Evolutionary conservation across 495 filamentous ascomycete species (phyloP).

Genomic region (Penicillium coprophilum): DNA sequence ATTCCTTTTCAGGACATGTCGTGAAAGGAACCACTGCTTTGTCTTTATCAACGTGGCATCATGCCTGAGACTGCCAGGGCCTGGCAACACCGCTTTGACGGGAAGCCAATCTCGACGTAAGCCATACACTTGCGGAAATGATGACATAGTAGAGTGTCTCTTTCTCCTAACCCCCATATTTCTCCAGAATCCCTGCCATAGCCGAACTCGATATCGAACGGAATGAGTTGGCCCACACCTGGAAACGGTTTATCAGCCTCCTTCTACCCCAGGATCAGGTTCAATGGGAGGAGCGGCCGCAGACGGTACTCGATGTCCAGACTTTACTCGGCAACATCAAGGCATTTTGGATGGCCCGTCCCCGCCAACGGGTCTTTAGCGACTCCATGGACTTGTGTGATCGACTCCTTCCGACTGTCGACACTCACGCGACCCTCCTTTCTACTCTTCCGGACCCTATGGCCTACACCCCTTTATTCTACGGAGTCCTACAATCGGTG

Average conservation of each 20-base stretch:
- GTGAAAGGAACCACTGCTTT: slow-evolving; percentile 18
- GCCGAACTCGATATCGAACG: slow-evolving; percentile 47
- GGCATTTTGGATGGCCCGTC: slow-evolving; percentile 30
- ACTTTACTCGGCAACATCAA: slow-evolving; percentile 34
- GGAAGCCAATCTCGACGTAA: slow-evolving; percentile 30
- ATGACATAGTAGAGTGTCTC: neutral
- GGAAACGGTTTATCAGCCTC: slow-evolving; percentile 42
- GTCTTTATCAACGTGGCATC: slow-evolving; percentile 18
- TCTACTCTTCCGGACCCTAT: slow-evolving; percentile 37
- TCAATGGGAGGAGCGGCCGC: slow-evolving; percentile 36
- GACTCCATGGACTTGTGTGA: slow-evolving; percentile 36
- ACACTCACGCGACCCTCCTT: slow-evolving; percentile 38
- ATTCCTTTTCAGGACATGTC: slow-evolving; percentile 21
- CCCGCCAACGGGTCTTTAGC: slow-evolving; percentile 33
- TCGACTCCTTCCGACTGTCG: slow-evolving; percentile 37
- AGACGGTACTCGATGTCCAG: slow-evolving; percentile 35
- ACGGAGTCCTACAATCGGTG: slow-evolving; percentile 45
- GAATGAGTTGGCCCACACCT: slow-evolving; percentile 44
- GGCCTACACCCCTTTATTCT: slow-evolving; percentile 44
- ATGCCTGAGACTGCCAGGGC: slow-evolving; percentile 20
- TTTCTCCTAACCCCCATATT: neutral
- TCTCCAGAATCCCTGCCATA: slow-evolving; percentile 34
- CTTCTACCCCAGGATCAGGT: slow-evolving; percentile 37
- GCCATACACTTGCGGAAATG: slow-evolving; percentile 6
- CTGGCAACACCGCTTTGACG: slow-evolving; percentile 28